These are phyloP conservation scores for Quercus phellos DNA, from an alignment of 331 rosid genomes.

Conservation along the genomic window DNA sequence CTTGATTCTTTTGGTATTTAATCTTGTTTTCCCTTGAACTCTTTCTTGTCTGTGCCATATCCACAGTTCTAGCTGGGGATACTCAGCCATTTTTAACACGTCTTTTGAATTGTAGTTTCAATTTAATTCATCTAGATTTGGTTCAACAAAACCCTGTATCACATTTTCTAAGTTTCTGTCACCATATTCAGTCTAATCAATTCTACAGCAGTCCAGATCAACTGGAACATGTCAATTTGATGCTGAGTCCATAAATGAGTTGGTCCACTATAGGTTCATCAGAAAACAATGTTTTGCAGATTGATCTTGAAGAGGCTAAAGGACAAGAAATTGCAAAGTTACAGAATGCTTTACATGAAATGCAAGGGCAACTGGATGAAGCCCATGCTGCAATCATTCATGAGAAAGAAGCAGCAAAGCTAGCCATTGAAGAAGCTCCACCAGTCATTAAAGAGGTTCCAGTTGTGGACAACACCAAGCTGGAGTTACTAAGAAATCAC, in stretches of 20 bases:
- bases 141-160: not conserved
- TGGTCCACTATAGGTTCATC: slow-evolving; percentile 10
- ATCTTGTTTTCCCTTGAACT: too few species aligned
- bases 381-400: slow-evolving; percentile 57
- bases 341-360: slow-evolving; percentile 55
- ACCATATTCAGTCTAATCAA: not conserved
- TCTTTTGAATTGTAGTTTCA: not conserved
- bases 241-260: not conserved
- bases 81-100: not conserved
- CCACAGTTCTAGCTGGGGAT: not conserved
- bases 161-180: not conserved
- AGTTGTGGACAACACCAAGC: slow-evolving; percentile 64
- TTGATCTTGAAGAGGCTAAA: slow-evolving; percentile 83
- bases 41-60: too few species aligned
- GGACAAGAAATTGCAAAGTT: slow-evolving; percentile 68
- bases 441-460: slow-evolving; percentile 82
- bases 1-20: too few species aligned
- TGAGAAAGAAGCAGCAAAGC: slow-evolving; percentile 81
- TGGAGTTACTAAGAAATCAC: slow-evolving; percentile 56
- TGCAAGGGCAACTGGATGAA: slow-evolving; percentile 67
- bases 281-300: slow-evolving; percentile 32
- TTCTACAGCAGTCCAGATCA: not conserved
- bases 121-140: not conserved
- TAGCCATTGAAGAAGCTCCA: slow-evolving; percentile 82
- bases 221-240: slow-evolving; percentile 7